These are phyloP conservation scores for Cryptococcus jaspeensis DNA, from an alignment of 1,284 basidiomycete genomes.

Conservation along the genomic window DNA sequence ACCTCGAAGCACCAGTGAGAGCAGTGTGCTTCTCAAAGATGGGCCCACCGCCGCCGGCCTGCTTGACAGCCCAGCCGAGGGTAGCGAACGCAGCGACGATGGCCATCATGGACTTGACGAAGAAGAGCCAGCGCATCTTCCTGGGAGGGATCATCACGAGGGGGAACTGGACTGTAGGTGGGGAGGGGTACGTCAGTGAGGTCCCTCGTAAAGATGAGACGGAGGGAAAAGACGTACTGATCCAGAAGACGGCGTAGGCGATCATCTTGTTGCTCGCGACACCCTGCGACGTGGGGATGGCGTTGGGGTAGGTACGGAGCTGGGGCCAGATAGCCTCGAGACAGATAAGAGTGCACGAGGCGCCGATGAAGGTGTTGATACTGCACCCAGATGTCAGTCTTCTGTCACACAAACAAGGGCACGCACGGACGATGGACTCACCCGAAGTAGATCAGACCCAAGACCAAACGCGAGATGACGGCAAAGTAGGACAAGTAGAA, in stretches of 20 bases:
- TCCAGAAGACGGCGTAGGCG: conserved; percentile 74
- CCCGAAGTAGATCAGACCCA: conserved; percentile 72
- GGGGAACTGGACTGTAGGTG: conserved; percentile 52
- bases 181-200: not conserved
- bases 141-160: conserved; percentile 72
- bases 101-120: conserved; percentile 63
- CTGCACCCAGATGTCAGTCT: conserved; percentile 40
- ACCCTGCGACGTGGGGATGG: conserved; percentile 59
- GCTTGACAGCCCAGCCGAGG: conserved; percentile 58
- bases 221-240: conserved; percentile 49
- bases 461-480: conserved; percentile 67
- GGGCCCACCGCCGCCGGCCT: conserved; percentile 59
- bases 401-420: too few relatives aligned
- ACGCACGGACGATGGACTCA: conserved; percentile 14
- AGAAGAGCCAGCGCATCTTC: conserved; percentile 70
- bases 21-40: conserved; percentile 51
- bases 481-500: conserved; percentile 61
- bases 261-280: conserved; percentile 62
- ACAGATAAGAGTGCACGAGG: conserved; percentile 54
- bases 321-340: conserved; percentile 77
- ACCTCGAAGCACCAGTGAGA: conserved; percentile 31
- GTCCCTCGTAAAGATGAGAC: not conserved
- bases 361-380: conserved; percentile 58
- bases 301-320: conserved; percentile 62
- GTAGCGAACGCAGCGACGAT: conserved; percentile 64